These are phyloP conservation scores for Talaromyces sp. DNA, from an alignment of 2,329 filamentous ascomycete genomes.

Conservation along the genomic window DNA sequence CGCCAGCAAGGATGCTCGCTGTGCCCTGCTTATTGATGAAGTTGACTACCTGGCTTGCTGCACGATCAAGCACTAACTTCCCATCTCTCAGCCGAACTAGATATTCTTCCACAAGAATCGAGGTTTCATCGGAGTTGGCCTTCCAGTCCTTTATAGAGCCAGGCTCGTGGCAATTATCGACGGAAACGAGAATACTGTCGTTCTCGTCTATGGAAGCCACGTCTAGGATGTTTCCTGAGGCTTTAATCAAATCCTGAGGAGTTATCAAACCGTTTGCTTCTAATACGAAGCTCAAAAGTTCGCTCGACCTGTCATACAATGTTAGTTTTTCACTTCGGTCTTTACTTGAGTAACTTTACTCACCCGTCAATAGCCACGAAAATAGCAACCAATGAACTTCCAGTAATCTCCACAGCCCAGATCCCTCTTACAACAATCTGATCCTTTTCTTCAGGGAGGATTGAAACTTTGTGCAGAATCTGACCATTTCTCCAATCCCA, in stretches of 20 bases:
- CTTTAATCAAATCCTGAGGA: conserved; percentile 51
- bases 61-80: conserved; percentile 29
- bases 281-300: conserved; percentile 65
- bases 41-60: conserved; percentile 24
- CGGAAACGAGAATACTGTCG: conserved; percentile 47
- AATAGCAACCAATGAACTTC: conserved; percentile 30
- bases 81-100: conserved; percentile 24
- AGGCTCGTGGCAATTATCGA: conserved; percentile 55
- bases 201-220: conserved; percentile 37
- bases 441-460: conserved; percentile 29
- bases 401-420: conserved; percentile 41
- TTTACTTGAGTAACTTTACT: conserved; percentile 27
- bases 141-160: conserved; percentile 49
- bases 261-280: conserved; percentile 51
- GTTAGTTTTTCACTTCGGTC: background rate
- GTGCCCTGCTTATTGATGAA: conserved; percentile 36
- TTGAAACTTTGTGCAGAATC: conserved; percentile 33
- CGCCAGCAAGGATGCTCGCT: conserved; percentile 25
- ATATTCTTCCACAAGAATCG: conserved; percentile 35
- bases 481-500: conserved; percentile 71
- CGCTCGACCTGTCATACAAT: conserved; percentile 62
- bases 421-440: conserved; percentile 53
- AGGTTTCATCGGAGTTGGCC: conserved; percentile 23
- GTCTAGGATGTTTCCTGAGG: conserved; percentile 67
- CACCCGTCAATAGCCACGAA: conserved; percentile 62